Evolutionary conservation across 345 rosid genomes (phyloP).

Genomic region (Eucalyptus viminalis): DNA sequence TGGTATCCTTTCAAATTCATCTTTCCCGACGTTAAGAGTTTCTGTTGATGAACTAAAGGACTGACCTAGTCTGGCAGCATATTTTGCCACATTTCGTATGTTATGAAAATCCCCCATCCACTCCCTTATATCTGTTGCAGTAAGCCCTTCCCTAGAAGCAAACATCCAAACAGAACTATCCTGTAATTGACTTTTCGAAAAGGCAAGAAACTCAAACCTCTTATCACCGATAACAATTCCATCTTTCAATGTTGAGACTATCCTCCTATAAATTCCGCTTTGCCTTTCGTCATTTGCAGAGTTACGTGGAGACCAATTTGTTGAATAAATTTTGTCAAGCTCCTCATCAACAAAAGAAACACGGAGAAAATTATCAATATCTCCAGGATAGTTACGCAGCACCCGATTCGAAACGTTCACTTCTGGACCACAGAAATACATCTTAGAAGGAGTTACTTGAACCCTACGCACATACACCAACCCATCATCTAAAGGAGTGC

Average conservation of each 20-base stretch:
- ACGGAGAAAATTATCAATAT: slow-evolving; percentile 26
- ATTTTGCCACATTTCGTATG: slow-evolving; percentile 49
- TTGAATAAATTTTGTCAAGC: slow-evolving; percentile 16
- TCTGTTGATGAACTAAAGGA: slow-evolving; percentile 47
- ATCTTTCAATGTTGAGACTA: slow-evolving; percentile 19
- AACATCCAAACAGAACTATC: slow-evolving; percentile 62
- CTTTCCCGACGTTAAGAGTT: slow-evolving; percentile 8
- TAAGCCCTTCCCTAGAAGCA: slow-evolving; percentile 29
- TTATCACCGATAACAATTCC: slow-evolving; percentile 27
- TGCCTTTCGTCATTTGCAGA: background rate
- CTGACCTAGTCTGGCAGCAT: slow-evolving; percentile 35
- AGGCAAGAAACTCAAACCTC: slow-evolving; percentile 49
- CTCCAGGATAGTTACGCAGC: slow-evolving; percentile 17
- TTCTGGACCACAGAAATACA: slow-evolving; percentile 43
- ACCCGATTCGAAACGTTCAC: slow-evolving; percentile 40
- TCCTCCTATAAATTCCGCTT: slow-evolving; percentile 23
- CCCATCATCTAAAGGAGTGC: slow-evolving; percentile 18
- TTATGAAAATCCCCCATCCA: slow-evolving; percentile 22
- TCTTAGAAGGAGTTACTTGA: slow-evolving; percentile 38
- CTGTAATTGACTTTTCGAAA: slow-evolving; percentile 34
- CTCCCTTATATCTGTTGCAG: slow-evolving; percentile 21
- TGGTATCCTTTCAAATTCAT: slow-evolving; percentile 31
- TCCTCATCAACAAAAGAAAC: slow-evolving; percentile 43
- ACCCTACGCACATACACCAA: slow-evolving; percentile 26
- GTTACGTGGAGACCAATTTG: background rate